Base-by-base conservation (phyloP, 768 basidiomycete genomes). In the Russula brevipes region DNA sequence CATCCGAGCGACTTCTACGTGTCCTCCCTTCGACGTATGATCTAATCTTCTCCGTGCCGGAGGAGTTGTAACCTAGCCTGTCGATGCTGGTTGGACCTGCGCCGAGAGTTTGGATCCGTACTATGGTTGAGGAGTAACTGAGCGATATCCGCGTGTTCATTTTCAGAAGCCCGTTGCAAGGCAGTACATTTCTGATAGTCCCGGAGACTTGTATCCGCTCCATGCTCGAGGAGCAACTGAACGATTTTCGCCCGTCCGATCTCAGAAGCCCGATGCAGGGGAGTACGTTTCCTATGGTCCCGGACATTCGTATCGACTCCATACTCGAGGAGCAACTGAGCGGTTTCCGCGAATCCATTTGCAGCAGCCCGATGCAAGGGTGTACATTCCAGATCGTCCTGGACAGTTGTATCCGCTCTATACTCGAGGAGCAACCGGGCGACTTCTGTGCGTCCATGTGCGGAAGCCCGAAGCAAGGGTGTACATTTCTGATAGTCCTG, bases 341-440 rank as follows among this genome's bases (percentile, higher is more conserved):
- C 54, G 42, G 35, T 12, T 42, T 8, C 14, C 16, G 17, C 24
- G 8, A 30, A 4, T 8, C 30, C 30, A 3, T 31, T 1, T 0
- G 0, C 14, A 24, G 16, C 31, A 4, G 39, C 24, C 39, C 1
- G 4, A 8, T n/a, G 9, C 12, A 54, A 31, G 14, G 54, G 39
- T 3, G 4, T 54, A 0, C 2, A 8, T 1, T 17, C 4, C 1
- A 17, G 0, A 0, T 9, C 6, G 7, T 24, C 30, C 30, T 2
- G 39, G 14, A 41, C 41, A 14, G 30, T 31, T 4, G 10, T 24
- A 9, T 54, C 30, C 1, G 30, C 41, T 10, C 41, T 17, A 1
- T 41, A 14, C 11, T 41, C 24, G 12, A 54, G 53, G 14, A 54
- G 24, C 3, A 41, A 3, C 4, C 2, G 54, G 42, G 16, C 30